phyloP scores from a whole-genome alignment of 805 yeast species.

The Alloascoidea hylecoeti region DNA sequence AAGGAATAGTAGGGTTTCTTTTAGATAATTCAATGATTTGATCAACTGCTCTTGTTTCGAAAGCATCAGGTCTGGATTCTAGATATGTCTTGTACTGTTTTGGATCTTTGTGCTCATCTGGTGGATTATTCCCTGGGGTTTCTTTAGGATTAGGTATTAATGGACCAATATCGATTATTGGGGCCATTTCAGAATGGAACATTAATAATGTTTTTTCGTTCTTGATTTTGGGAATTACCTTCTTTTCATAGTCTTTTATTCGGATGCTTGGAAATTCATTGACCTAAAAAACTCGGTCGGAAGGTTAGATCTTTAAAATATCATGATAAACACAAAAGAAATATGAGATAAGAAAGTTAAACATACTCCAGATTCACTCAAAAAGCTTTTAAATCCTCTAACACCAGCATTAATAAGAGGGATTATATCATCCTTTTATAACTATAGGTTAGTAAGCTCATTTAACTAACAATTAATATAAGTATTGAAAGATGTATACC shows the following conservation, averaged over 20 bases:
- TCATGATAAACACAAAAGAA: no score
- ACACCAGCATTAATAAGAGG: constrained; percentile 82
- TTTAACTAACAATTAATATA: neutral
- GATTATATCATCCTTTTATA: constrained; percentile 35
- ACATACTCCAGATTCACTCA: constrained; percentile 80
- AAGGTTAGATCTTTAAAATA: no score
- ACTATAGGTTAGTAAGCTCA: neutral
- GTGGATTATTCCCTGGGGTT: no score
- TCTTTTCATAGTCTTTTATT: constrained; percentile 39
- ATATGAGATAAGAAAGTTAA: no score
- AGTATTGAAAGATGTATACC: neutral
- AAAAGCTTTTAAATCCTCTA: constrained; percentile 84
- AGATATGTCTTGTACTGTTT: constrained; percentile 57
- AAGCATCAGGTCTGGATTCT: constrained; percentile 78
- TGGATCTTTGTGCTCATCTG: no score
- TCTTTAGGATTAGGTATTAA: constrained; percentile 3
- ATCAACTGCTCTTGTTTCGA: constrained; percentile 75
- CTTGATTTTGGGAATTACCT: constrained; percentile 50
- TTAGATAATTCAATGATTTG: constrained; percentile 53
- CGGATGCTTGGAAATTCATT: constrained; percentile 85
- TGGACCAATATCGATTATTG: no score
- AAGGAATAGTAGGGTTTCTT: constrained; percentile 38
- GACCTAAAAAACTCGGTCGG: constrained; percentile 14
- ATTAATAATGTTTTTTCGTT: constrained; percentile 58
- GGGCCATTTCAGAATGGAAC: constrained; percentile 91